Evolutionary conservation across 1,284 basidiomycete species (phyloP), one percentile per base, ranked within the genome.

Genomic region (Xerocomus nothofagi): DNA sequence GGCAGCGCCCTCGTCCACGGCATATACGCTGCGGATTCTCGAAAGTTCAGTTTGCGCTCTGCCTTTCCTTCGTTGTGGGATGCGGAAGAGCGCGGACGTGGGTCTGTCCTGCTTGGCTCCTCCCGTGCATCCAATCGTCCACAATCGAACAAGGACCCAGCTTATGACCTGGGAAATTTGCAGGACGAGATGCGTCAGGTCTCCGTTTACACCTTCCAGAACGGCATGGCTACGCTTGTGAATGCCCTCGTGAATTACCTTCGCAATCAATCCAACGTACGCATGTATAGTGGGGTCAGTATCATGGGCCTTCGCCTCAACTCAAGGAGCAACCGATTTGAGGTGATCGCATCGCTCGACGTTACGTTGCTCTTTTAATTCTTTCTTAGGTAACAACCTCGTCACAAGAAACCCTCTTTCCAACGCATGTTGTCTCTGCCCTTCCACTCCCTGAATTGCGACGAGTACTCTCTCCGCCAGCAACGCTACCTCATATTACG

Each of bases 1-100:
- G 86, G 89, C 3, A 91, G 88, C 49, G 89, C 94, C 0, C 75
- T 98, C 54, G 81, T 94, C 1, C 95, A 98, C 61, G 96, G 95
- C 0, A 90, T 99, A 52, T 98, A 97, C 65, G 93, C 93, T 1
- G 84, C 91, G 0, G 93, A 96, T 60, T 82, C 92, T 3, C 72
- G 87, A 1, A 61, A 73, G 30, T 71, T 98, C 9, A 93, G 91
- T 54, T 75, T 93, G 0, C 78, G 86, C 2, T 80, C 91, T 4
- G 80, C 91, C 1, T 91, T 98, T 62, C 86, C 89, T 0, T 73
- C 74, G 4, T 60, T 97, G 17, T 88, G 81, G 77, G 79, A 85
- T 23, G 73, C 83, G 0, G 88, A 92, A 65, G 76, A 81, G 44
- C 63, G 74, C 7, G 83, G 84, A 4, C 72, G 78, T 12, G 89